Percentiles rank a stretch among this genome's conserved stretches.
phyloP scores from a whole-genome alignment of 495 filamentous ascomycete species.

The Penicillium goetzii region DNA sequence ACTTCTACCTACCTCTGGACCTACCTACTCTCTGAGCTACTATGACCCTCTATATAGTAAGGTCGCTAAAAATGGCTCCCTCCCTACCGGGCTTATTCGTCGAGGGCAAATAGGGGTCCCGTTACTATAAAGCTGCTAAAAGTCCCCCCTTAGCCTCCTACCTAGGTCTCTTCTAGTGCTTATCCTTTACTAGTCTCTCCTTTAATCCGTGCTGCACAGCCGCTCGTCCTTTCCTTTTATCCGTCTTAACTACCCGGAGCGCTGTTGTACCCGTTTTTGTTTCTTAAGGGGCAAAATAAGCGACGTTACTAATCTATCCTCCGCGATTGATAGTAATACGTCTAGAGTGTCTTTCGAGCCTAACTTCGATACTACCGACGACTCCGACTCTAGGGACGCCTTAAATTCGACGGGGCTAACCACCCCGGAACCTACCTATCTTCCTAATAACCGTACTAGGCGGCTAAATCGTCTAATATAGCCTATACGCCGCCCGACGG shows the following conservation, averaged over 20 bases:
- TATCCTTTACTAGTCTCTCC: not conserved
- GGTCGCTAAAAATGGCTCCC: slow-evolving; percentile 4
- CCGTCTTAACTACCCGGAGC: not conserved
- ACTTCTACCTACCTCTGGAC: slow-evolving; percentile 1
- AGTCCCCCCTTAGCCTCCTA: slow-evolving; percentile 1
- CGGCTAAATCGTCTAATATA: too few relatives aligned
- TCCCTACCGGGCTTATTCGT: not conserved
- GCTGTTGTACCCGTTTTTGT: not conserved
- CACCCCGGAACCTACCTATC: too few relatives aligned
- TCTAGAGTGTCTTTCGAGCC: too few relatives aligned
- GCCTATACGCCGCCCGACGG: too few relatives aligned
- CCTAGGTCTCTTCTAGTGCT: not conserved
- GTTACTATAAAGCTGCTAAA: not conserved
- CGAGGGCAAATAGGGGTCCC: not conserved
- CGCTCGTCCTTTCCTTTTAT: slow-evolving; percentile 1
- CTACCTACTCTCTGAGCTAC: not conserved
- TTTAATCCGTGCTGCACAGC: not conserved
- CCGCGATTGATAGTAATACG: too few relatives aligned
- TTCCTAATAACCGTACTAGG: too few relatives aligned
- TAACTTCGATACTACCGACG: too few relatives aligned
- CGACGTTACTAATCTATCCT: too few relatives aligned
- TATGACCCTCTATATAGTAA: not conserved
- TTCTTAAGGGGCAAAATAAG: too few relatives aligned
- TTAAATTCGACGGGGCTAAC: too few relatives aligned
- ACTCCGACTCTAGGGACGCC: too few relatives aligned